These are phyloP conservation scores for Eucalyptus guilfoylei DNA, from an alignment of 345 rosid genomes.

Conservation along the genomic window DNA sequence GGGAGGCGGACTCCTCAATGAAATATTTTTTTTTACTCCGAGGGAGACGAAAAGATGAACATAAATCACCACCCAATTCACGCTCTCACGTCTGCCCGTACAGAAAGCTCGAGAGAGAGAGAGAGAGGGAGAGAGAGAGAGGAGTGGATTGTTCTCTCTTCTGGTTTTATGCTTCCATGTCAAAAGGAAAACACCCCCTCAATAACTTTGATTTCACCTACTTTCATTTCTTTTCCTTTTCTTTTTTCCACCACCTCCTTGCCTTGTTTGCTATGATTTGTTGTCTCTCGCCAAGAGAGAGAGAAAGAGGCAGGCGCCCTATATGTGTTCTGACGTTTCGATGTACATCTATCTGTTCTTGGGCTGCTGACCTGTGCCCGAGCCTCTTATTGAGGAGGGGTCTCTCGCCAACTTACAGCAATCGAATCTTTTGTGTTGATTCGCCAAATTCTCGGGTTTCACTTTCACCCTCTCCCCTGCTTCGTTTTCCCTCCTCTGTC, in stretches of 20 bases:
- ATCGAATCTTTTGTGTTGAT: background rate
- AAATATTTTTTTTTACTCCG: background rate
- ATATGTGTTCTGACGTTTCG: background rate
- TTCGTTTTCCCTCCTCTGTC: background rate
- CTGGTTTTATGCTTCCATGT: background rate
- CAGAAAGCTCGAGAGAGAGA: background rate
- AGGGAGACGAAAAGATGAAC: background rate
- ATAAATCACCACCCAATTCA: background rate
- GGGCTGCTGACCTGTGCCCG: background rate
- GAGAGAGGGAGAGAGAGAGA: background rate
- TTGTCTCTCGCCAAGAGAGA: background rate
- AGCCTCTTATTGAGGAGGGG: background rate
- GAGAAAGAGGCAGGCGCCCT: background rate
- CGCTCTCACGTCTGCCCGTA: background rate
- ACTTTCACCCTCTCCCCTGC: background rate
- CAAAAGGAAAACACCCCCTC: background rate
- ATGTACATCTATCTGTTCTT: background rate
- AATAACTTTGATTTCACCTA: background rate
- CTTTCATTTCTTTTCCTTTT: background rate
- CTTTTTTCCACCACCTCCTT: background rate
- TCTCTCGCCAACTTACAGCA: background rate
- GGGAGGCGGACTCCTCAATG: slow-evolving; percentile 38
- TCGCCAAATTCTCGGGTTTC: background rate
- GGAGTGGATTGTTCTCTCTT: background rate
- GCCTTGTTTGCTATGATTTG: background rate